Base-by-base conservation (phyloP, 805 yeast species). In the Kodamaea lidongshanica region DNA sequence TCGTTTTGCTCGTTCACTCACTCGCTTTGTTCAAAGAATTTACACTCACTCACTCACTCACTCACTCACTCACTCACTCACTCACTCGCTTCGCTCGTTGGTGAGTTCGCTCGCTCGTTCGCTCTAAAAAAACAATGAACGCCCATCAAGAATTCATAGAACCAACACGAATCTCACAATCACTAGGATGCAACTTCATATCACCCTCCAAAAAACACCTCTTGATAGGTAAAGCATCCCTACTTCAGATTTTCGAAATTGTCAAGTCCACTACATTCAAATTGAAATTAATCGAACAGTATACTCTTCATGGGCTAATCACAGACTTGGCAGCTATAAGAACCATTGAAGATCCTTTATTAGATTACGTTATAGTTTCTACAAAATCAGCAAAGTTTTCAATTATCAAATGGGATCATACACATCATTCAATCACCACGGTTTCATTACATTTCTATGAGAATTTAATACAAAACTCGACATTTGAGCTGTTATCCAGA, bases 361-460 rank as follows among this genome's bases (percentile, higher is more conserved):
- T 70, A 22, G 92, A 85, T 43, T 74, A 72, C 38, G 42, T 92
- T 19, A 53, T 80, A 2, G 58, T 89, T 3, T 59, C 83, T 9
- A 81, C 94, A 7, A 72, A 76, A 36, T 61, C 61, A 30, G 95
- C 96, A 17, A 89, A 89, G 50, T 46, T 87, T 22, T 82, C 94
- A 0, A 56, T 88, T 11, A 55, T 89, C 16, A 67, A 68, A 33
- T 92, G 94, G 84, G 79, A 86, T 45, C 52, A 55, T 4, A 53
- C 46, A 4, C 49, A 44, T n/a, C 65, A 74, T 40, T 45, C 70
- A 1, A 62, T 89, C n/a, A 62, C 70, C 15, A 84, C 96, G 0
- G 68, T 75, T 1, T 82, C 95, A 29, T 60, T 92, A 30, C 98
- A 92, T 57, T 86, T 72, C 50, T 92, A 88, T 53, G 96, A 89